phyloP scores from a whole-genome alignment of 805 yeast genomes.

The Lachancea meyersii region DNA sequence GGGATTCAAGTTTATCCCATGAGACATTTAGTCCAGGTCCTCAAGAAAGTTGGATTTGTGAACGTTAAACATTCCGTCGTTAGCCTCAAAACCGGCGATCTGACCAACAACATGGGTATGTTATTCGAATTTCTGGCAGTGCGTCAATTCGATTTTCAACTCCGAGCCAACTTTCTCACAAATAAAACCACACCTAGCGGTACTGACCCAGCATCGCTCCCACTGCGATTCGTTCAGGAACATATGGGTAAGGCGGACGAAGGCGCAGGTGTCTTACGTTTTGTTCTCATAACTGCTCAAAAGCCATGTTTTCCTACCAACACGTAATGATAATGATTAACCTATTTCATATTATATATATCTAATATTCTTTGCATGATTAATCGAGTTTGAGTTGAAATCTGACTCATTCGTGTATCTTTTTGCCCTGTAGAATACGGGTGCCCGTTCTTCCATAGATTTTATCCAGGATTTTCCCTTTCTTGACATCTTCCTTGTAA shows the following conservation, averaged over 20 bases:
- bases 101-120: constrained; percentile 27
- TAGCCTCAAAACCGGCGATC: constrained; percentile 26
- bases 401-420: background rate
- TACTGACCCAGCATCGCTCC: constrained; percentile 18
- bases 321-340: background rate
- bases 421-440: constrained; percentile 12
- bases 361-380: background rate
- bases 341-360: too few relatives aligned
- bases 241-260: constrained; percentile 26
- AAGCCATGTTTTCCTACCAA: constrained; percentile 16
- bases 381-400: background rate
- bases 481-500: constrained; percentile 36
- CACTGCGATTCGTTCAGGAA: constrained; percentile 24
- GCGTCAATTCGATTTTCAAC: constrained; percentile 16
- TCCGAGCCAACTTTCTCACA: constrained; percentile 16
- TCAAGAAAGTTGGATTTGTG: constrained; percentile 27
- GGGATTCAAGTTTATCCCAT: constrained; percentile 28
- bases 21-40: constrained; percentile 19
- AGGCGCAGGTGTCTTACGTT: constrained; percentile 25
- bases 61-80: constrained; percentile 25
- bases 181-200: constrained; percentile 14
- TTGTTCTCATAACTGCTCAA: constrained; percentile 24
- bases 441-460: constrained; percentile 29
- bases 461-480: constrained; percentile 33
- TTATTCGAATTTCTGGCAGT: constrained; percentile 23